phyloP scores from a whole-genome alignment of 805 yeast species.

The Isabelozyma rhagii region DNA sequence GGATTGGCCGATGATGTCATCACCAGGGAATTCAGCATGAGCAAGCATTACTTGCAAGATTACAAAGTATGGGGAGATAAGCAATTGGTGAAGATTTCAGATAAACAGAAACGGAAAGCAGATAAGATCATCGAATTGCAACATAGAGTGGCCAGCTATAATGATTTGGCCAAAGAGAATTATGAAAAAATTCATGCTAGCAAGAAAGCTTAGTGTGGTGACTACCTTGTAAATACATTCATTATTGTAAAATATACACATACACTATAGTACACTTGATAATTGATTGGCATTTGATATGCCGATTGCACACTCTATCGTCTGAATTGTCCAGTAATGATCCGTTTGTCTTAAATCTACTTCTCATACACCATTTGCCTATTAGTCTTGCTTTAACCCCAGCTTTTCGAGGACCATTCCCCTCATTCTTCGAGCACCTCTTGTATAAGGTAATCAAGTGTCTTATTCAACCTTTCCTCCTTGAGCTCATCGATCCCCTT shows the following conservation, averaged over 20 bases:
- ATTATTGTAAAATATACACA: background rate
- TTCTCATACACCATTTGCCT: background rate
- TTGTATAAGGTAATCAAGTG: conserved; percentile 22
- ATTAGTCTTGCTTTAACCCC: background rate
- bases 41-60: conserved; percentile 73
- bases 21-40: conserved; percentile 77
- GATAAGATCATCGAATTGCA: conserved; percentile 29
- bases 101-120: conserved; percentile 29
- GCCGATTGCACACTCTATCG: background rate
- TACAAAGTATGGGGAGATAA: conserved; percentile 77
- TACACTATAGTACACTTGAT: conserved; percentile 2
- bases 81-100: conserved; percentile 49
- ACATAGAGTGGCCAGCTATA: conserved; percentile 38
- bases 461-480: conserved; percentile 13
- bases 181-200: conserved; percentile 13
- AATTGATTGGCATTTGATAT: background rate
- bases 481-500: conserved; percentile 16
- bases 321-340: background rate
- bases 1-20: conserved; percentile 83
- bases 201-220: too few relatives aligned
- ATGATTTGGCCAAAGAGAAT: conserved; percentile 37
- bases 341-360: too few relatives aligned
- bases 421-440: background rate
- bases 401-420: background rate
- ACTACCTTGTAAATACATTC: background rate